A percentile compares a stretch with the other conserved stretches of the same genome.
These are phyloP conservation scores for Mariannaea sp. DNA, from an alignment of 2,329 filamentous ascomycete species.

Conservation along the genomic window DNA sequence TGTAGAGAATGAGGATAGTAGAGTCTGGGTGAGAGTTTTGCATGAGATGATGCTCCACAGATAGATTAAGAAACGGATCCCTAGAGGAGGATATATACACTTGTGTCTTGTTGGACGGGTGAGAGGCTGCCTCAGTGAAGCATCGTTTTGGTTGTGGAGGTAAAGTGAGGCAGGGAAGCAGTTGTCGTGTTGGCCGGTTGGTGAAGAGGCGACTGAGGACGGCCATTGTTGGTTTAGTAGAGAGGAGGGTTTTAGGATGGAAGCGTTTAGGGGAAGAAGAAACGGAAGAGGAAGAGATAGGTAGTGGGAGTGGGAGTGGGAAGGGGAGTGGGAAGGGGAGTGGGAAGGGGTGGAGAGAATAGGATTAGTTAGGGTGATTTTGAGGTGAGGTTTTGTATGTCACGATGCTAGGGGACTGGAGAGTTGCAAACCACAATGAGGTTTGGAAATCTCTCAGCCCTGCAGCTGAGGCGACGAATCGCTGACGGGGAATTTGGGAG, in stretches of 20 bases:
- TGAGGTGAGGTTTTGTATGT: no score
- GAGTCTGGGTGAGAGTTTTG: slow-evolving; percentile 73
- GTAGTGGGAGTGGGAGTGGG: not conserved
- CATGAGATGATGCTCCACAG: slow-evolving; percentile 89
- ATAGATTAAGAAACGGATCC: slow-evolving; percentile 88
- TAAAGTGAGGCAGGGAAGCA: slow-evolving; percentile 8
- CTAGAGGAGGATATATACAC: slow-evolving; percentile 72
- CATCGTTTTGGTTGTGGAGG: slow-evolving; percentile 28
- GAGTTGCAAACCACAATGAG: no score
- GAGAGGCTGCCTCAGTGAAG: slow-evolving; percentile 47
- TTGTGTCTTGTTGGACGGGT: slow-evolving; percentile 59
- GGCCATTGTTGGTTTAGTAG: no score
- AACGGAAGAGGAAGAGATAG: no score
- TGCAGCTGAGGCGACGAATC: slow-evolving; percentile 27
- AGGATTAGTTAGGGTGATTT: no score
- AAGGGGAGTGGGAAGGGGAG: no score
- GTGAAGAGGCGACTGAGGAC: slow-evolving; percentile 14
- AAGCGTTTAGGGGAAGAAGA: no score
- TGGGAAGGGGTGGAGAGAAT: no score
- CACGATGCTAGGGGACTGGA: no score
- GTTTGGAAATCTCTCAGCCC: slow-evolving; percentile 24
- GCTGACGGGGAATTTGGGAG: slow-evolving; percentile 2
- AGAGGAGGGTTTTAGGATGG: no score
- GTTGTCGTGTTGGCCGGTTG: slow-evolving; percentile 3
- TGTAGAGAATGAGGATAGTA: slow-evolving; percentile 83